Evolutionary conservation across 768 basidiomycete species (phyloP), one percentile per base, ranked within the genome.

Genomic region (Hortiboletus flavorubellus): DNA sequence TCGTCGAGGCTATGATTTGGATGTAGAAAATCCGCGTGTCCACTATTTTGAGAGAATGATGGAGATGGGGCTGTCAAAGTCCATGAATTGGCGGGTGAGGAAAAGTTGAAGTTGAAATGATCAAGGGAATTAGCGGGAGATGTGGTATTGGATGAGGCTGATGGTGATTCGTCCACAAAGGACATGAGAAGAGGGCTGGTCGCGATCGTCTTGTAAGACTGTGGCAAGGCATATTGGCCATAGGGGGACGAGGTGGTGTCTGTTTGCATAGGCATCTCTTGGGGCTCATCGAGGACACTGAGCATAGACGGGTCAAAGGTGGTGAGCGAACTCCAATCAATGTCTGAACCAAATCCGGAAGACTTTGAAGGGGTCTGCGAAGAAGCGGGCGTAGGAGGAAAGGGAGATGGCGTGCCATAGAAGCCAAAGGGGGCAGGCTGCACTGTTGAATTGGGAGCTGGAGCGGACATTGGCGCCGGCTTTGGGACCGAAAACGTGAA

Each of bases 401-500:
- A 60, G 0, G 72, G 37, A 15, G 71, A 51, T 8, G 62, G 48
- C n/a, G 61, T 35, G 46, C 54, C 42, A 59, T 68, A 66, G 61
- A 72, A 69, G 42, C 58, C 64, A 41, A 72, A 71, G 7, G 59
- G 41, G 2, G 67, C 10, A 5, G 55, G 39, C 21, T 64, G 69
- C 11, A 43, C 46, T 5, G 48, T 54, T 5, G 73, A 62, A 9
- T 56, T 64, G 44, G 68, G 55, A 43, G 53, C 55, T 51, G 54
- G 61, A 18, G 62, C 55, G 43, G 68, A 62, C 46, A 65, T 51
- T 39, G 61, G 47, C 40, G 64, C 56, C n/a, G 67, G 57, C 42
- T 80, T 78, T 18, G 91, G 88, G 41, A 93, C 80, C 2, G 84
- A 72, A 66, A 96, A 96, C 1, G 93, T 95, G 70, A 97, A 98